Evolutionary conservation across 139 green algal genomes (phyloP).

Genomic region (Pseudopediastrum boryanum): DNA sequence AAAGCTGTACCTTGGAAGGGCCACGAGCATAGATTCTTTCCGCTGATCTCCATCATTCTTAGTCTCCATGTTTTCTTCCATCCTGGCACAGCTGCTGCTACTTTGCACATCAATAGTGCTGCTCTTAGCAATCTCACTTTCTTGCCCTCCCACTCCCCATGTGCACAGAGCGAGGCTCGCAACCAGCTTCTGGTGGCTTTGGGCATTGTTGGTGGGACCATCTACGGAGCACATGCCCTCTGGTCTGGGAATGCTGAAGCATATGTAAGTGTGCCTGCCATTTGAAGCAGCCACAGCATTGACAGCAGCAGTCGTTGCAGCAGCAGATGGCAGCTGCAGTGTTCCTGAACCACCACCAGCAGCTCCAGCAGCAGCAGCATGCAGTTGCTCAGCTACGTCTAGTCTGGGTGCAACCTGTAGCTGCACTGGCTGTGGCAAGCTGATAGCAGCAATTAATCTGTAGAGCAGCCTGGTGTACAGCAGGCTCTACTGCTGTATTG

Average conservation of each 20-base stretch:
- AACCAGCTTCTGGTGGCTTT: conserved; percentile 12
- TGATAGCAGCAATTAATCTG: no score
- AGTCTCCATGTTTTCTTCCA: no score
- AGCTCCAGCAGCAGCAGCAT: no score
- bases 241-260: conserved; percentile 23
- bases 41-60: no score
- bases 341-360: neutral
- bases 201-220: conserved; percentile 12
- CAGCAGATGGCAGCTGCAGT: neutral
- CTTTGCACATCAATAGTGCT: neutral
- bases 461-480: no score
- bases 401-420: no score
- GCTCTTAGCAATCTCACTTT: neutral
- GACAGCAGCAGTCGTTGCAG: neutral
- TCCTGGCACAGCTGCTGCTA: no score
- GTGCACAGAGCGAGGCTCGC: neutral
- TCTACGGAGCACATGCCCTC: conserved; percentile 3
- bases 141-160: neutral
- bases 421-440: no score
- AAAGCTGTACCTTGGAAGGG: no score
- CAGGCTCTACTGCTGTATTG: no score
- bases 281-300: neutral
- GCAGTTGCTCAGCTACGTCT: no score
- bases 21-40: no score
- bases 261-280: neutral